Evolutionary conservation across 352 stramenopile genomes (phyloP).

Genomic region (Globisporangium sylvaticum): DNA sequence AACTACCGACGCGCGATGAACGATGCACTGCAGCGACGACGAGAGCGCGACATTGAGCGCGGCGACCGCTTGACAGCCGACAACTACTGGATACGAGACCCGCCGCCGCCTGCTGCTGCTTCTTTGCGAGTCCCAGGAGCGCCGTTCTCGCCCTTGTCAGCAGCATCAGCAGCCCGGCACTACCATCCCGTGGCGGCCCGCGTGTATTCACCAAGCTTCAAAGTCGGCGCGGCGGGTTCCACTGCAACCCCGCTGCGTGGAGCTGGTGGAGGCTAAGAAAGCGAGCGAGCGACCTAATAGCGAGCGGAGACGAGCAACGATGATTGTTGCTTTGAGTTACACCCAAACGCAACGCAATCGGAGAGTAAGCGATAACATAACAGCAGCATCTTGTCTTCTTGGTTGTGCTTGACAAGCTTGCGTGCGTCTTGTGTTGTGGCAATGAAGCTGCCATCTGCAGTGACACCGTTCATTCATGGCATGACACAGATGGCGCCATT

Average conservation of each 20-base stretch:
- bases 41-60: constrained; percentile 24
- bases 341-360: not conserved
- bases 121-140: not conserved
- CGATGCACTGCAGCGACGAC: constrained; percentile 22
- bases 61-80: constrained; percentile 16
- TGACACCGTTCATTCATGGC: not conserved
- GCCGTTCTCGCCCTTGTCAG: not conserved
- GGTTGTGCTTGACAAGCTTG: not conserved
- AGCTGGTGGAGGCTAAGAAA: not conserved
- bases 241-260: not conserved
- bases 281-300: not conserved
- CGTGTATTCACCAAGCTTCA: constrained; percentile 15
- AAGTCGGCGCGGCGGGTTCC: not conserved
- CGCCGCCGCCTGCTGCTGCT: not conserved
- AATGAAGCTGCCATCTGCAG: not conserved
- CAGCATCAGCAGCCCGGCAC: not conserved
- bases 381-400: not conserved
- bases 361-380: not conserved
- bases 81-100: constrained; percentile 30
- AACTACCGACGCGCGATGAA: constrained; percentile 31
- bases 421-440: not conserved
- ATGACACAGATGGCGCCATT: not conserved
- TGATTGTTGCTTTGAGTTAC: not conserved
- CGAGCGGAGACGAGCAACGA: not conserved
- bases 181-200: not conserved